phyloP scores from a whole-genome alignment of 2,329 filamentous ascomycete species.

The Arthrobotrys iridis region DNA sequence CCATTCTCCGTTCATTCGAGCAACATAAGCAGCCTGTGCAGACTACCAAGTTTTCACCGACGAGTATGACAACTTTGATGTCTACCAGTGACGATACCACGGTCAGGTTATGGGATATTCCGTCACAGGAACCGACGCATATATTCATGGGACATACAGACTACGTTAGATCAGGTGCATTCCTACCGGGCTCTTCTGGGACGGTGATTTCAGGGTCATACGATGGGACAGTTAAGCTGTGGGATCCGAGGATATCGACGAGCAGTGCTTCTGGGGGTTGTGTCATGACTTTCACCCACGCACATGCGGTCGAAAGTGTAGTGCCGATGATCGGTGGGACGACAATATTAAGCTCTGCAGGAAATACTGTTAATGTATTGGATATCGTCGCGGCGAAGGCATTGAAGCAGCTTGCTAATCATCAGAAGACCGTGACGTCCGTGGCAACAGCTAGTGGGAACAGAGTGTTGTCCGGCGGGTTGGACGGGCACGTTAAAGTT shows the following conservation, averaged over 20 bases:
- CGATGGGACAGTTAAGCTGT: conserved; percentile 90
- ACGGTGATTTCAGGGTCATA: conserved; percentile 91
- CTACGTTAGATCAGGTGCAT: conserved; percentile 87
- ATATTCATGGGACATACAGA: conserved; percentile 88
- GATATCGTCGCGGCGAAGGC: conserved; percentile 92
- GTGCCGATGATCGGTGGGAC: conserved; percentile 87
- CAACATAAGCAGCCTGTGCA: conserved; percentile 95
- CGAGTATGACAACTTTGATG: conserved; percentile 85
- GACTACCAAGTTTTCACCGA: conserved; percentile 89
- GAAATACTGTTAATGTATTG: conserved; percentile 86
- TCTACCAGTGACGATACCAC: conserved; percentile 92
- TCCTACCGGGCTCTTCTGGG: conserved; percentile 71
- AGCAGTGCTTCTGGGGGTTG: conserved; percentile 60
- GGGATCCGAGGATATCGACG: conserved; percentile 82
- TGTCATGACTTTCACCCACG: conserved; percentile 94
- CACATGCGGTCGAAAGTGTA: conserved; percentile 87
- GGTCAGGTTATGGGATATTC: conserved; percentile 92
- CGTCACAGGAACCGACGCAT: conserved; percentile 77
- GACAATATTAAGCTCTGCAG: conserved; percentile 83
- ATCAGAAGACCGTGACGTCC: conserved; percentile 96
- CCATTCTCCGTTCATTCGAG: conserved; percentile 94
- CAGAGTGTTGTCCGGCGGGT: conserved; percentile 83
- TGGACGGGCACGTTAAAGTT: conserved; percentile 96
- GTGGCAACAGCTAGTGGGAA: conserved; percentile 70
- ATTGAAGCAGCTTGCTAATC: conserved; percentile 85